Percentiles rank a stretch among this genome's conserved stretches.
Evolutionary conservation across 2,329 filamentous ascomycete genomes (phyloP).

Genomic region (Diaporthe nobilis): DNA sequence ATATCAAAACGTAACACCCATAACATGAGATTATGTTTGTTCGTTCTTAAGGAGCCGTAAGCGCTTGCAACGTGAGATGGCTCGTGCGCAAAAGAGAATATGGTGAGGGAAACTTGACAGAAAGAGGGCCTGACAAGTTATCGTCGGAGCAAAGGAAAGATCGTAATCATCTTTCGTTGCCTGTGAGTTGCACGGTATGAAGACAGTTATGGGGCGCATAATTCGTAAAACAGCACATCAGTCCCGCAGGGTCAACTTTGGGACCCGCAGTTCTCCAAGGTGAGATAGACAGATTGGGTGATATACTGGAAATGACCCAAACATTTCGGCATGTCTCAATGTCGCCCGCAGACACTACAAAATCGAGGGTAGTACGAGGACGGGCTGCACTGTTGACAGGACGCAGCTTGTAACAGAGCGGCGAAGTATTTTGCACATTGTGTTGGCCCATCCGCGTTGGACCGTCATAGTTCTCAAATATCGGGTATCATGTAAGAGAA

Average conservation of each 20-base stretch:
- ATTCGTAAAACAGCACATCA: not conserved
- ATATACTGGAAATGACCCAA: not conserved
- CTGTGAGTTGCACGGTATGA: not conserved
- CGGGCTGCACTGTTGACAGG: not conserved
- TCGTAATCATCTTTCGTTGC: not conserved
- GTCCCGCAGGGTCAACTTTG: too few species aligned
- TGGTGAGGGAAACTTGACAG: too few species aligned
- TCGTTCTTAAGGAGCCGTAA: not conserved
- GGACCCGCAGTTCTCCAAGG: not conserved
- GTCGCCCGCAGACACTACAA: not conserved
- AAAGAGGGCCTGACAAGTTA: not conserved
- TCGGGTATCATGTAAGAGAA: slow-evolving; percentile 38
- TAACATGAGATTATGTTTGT: not conserved
- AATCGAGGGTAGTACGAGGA: not conserved
- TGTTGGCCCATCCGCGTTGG: not conserved
- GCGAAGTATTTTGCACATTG: not conserved
- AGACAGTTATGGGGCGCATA: not conserved
- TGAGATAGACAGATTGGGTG: not conserved
- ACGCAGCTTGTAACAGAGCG: not conserved
- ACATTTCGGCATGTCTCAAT: too few species aligned
- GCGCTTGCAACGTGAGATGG: not conserved
- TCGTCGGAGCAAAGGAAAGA: not conserved
- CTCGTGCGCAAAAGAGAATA: not conserved
- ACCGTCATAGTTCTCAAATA: not conserved
- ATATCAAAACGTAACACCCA: not conserved